Percentiles rank a stretch among this genome's conserved stretches.
Evolutionary conservation across 202 grass and related monocot species (phyloP).

Genomic region (Sporobolus alterniflorus): DNA sequence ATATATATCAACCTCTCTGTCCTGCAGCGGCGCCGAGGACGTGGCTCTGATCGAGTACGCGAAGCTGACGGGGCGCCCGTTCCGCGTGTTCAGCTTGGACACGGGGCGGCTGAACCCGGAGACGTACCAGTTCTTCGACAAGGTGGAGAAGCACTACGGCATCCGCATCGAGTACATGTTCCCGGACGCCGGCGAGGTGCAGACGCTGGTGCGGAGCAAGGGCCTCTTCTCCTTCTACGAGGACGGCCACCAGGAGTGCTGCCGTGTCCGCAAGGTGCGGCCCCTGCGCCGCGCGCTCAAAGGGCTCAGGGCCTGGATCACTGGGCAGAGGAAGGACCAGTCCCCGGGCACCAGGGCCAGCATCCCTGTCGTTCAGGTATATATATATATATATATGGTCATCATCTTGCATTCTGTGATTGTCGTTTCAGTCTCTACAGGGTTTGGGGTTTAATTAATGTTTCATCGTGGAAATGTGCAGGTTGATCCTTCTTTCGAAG

Average conservation of each 20-base stretch:
- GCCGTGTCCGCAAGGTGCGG: constrained; percentile 89
- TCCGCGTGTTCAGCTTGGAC: constrained; percentile 96
- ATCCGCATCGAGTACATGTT: constrained; percentile 98
- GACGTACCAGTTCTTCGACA: constrained; percentile 85
- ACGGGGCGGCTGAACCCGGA: constrained; percentile 90
- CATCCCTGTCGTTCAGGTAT: constrained; percentile 88
- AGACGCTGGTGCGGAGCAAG: constrained; percentile 82
- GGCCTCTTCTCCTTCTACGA: constrained; percentile 99
- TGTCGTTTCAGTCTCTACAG: no score
- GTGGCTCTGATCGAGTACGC: constrained; percentile 97
- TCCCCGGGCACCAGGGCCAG: constrained; percentile 83
- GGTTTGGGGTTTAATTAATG: no score
- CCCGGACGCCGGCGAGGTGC: constrained; percentile 81
- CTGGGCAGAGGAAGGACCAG: constrained; percentile 96
- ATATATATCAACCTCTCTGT: neutral
- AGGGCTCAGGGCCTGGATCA: constrained; percentile 89
- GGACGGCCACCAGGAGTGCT: constrained; percentile 99
- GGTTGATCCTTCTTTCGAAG: constrained; percentile 92
- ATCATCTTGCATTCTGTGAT: no score
- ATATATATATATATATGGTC: no score
- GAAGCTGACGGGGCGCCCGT: constrained; percentile 71
- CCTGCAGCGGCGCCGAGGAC: constrained; percentile 86
- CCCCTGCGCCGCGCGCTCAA: constrained; percentile 73
- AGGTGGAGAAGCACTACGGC: constrained; percentile 92
- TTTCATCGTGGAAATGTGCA: constrained; percentile 30